Percentiles rank a stretch among this genome's conserved stretches.
phyloP scores from a whole-genome alignment of 179 eudicot species.

The Camellia oleifera region DNA sequence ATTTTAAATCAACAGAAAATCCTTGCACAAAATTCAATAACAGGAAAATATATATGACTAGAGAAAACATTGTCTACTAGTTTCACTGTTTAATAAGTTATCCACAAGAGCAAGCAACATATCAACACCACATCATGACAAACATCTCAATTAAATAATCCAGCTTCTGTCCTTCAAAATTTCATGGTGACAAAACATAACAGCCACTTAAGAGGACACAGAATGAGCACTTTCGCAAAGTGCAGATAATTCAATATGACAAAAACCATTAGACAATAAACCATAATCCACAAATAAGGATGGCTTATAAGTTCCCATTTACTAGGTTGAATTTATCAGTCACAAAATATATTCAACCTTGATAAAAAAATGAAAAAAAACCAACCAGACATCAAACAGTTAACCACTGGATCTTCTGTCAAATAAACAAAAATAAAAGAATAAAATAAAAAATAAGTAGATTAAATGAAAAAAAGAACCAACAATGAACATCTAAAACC shows the following conservation, averaged over 20 bases:
- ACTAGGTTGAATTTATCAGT: neutral
- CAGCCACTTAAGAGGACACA: neutral
- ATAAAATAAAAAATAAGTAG: neutral
- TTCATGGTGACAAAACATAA: slow-evolving; percentile 9
- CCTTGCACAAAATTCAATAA: neutral
- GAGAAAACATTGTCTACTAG: neutral
- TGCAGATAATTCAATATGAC: neutral
- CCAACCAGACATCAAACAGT: neutral
- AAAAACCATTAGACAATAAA: neutral
- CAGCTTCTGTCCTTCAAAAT: neutral
- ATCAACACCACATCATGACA: neutral
- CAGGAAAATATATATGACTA: neutral
- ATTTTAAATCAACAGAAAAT: neutral
- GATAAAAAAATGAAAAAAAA: neutral
- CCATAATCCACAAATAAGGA: neutral
- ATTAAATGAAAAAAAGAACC: neutral
- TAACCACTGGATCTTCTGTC: neutral
- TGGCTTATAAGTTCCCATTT: neutral
- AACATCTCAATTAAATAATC: neutral
- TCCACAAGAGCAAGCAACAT: neutral
- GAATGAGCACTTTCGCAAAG: neutral
- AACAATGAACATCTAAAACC: neutral
- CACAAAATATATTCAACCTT: neutral
- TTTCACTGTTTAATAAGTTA: neutral
- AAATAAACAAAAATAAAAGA: neutral